Base-by-base conservation (phyloP, 495 filamentous ascomycete species). In the Pyronema domesticum region DNA sequence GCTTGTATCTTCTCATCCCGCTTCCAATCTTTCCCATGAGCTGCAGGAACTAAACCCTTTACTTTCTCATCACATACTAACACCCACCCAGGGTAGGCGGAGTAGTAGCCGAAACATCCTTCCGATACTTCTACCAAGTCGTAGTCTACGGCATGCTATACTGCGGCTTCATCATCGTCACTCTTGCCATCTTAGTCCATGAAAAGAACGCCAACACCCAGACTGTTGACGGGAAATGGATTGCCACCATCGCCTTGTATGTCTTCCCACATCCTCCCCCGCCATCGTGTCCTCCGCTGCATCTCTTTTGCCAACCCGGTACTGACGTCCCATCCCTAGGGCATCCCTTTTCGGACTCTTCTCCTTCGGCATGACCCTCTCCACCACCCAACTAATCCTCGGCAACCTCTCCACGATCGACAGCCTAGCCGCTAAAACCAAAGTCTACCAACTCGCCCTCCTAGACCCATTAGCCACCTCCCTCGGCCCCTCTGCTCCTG, bases 111-210 rank as follows among this genome's bases (percentile, higher is more conserved):
- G 89, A 94, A 63, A 88, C 72, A 60, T 81, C 76, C 10, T 86
- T 84, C 70, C 94, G 95, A 57, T 95, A 84, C 59, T 95, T 95
- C 58, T 72, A 87, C 10, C 89, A 94, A 59, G 93, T 94, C 59
- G 78, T 80, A 3, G 71, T 73, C 15, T 94, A 88, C 62, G 76
- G 80, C 9, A 60, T 75, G 6, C 51, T 88, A 6, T 87, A 79
- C 61, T 89, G 82, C 57, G 62, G 69, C 14, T 80, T 81, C 58
- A 63, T 74, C 30, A 68, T 94, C 3, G 74, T 81, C 39, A 68
- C 79, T 1, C 69, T 77, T 62, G 76, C 77, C 10, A 67, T 73
- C 19, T 78, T 78, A 43, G 67, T 79, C 9, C 59, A 60, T 10
- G 58, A 68, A 14, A 46, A 64, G 45, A 54, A 49, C 17, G 44